Base-by-base conservation (phyloP, 1,284 basidiomycete species). In the Ustanciosporium gigantosporum region DNA sequence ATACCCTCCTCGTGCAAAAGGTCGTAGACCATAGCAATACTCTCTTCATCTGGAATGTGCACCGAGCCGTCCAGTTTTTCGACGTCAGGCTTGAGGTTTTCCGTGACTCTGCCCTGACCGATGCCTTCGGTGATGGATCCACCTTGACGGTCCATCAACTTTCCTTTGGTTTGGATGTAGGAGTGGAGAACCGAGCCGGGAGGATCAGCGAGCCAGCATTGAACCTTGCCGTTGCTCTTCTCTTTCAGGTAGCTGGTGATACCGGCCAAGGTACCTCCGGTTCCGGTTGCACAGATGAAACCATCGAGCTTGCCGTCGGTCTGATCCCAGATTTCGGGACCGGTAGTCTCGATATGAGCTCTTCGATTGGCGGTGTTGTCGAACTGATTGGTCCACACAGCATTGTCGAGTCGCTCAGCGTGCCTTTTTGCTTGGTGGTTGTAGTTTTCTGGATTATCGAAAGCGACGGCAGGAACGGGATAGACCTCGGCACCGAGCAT, bases 321-420 rank as follows among this genome's bases (percentile, higher is more conserved):
- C 80, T 97, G 94, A 43, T 86, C 85, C 91, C 92, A 96, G 53
- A 98, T 93, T 80, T 98, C 95, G 0, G 94, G 95, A 1, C 93
- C 94, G 4, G 94, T 98, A 8, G 91, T 86, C 43, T 84, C 79
- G 78, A 95, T 94, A 79, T 98, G 94, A 15, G 88, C 88, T 29
- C 87, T 79, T 14, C 94, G 86, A 78, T 98, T 98, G 45, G 79
- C 79, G 14, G 90, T 89, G 79, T 96, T 96, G 81, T 97, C 93
- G 77, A 97, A 97, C 80, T 98, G 94, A 81, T 98, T 88, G n/a
- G 92, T 97, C 94, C 95, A 99, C 51, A 97, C 86, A 17, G 92
- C 88, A 75, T 96, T 96, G n/a, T 86, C 84, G 25, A 88, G 81
- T n/a, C 81, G 79, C 44, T 86, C 84, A 36, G 94, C 94, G 68